Percentiles rank a stretch among this genome's conserved stretches.
Conservation (phyloP, 177 flowering plant species). For the Telopea speciosissima region DNA sequence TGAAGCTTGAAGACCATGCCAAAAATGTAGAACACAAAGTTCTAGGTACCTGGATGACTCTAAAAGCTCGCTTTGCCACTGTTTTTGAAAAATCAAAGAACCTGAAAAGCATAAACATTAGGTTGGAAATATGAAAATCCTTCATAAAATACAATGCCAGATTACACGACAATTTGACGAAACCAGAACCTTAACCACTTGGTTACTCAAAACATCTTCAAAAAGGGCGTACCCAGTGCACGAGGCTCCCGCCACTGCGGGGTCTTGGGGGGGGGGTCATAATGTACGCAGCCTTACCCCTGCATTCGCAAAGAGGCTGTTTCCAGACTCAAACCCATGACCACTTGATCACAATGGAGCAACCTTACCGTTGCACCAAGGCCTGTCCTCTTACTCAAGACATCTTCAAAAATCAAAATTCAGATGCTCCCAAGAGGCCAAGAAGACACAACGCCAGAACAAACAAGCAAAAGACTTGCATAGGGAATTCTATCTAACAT, state of each 20-base stretch:
- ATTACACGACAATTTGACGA: background rate
- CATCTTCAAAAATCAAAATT: background rate
- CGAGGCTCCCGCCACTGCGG: too few species aligned
- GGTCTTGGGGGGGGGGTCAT: too few species aligned
- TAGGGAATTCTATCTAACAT: background rate
- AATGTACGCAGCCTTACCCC: too few species aligned
- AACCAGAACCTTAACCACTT: background rate
- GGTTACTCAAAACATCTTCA: background rate
- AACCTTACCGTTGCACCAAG: too few species aligned
- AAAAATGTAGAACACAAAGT: slow-evolving; percentile 5
- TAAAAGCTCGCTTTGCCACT: slow-evolving; percentile 71
- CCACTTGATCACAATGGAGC: too few species aligned
- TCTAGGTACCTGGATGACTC: slow-evolving; percentile 64
- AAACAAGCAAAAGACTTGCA: background rate
- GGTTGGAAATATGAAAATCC: background rate
- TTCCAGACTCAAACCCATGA: too few species aligned
- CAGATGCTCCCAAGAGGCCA: background rate
- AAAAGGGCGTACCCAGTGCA: too few species aligned
- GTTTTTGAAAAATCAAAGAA: slow-evolving; percentile 87
- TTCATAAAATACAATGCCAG: background rate
- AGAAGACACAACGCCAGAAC: background rate
- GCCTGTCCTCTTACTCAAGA: too few species aligned
- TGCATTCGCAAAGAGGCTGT: too few species aligned
- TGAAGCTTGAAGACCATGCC: slow-evolving; percentile 7
- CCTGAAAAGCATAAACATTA: slow-evolving; percentile 31